Base-by-base conservation (phyloP, 176 grass and related monocot species). In the Carex scoparia region DNA sequence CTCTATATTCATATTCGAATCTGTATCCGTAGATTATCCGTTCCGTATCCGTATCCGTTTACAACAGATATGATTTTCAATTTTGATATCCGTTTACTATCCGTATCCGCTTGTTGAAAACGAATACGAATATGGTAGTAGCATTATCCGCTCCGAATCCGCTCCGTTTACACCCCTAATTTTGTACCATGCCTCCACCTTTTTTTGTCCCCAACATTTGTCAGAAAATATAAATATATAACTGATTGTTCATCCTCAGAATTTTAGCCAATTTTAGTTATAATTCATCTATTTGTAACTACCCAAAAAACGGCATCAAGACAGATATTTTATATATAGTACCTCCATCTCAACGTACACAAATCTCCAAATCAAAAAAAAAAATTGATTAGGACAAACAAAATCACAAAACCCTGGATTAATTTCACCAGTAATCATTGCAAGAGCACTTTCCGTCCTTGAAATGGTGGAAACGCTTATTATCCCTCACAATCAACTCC, bases 381-480 rank as follows among this genome's bases (percentile, higher is more conserved):
- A 33, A 65, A 27, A 84, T 73, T 19, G 40, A 7, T 4, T 33
- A 30, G 75, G 35, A 12, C 67, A 37, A 9, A 7, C 46, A 71
- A 84, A 16, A 71, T 16, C 62, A 10, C 3, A 76, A 46, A 46
- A 16, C 59, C 79, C 30, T 48, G 56, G 18, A 85, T 56, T 16
- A 66, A 78, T 57, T 86, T 97, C 86, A 97, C 94, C 94, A 97
- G 64, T 97, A 97, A 65, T 97, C 94, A 18, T 91, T 91, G 69
- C 94, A 97, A 3, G 94, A 97, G 87, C 94, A 97, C 61, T 97
- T 94, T 1, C 94, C 94, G 33, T 94, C 91, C 84, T 97, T 92
- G 84, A 97, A 97, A 87, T 97, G 94, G 76, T 97, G 94, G 71
- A 97, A 97, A 66, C 94, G 84, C 84, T 97, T 97, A 74, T 97